Conservation (phyloP, 495 filamentous ascomycete species). For the Neurospora sp. region DNA sequence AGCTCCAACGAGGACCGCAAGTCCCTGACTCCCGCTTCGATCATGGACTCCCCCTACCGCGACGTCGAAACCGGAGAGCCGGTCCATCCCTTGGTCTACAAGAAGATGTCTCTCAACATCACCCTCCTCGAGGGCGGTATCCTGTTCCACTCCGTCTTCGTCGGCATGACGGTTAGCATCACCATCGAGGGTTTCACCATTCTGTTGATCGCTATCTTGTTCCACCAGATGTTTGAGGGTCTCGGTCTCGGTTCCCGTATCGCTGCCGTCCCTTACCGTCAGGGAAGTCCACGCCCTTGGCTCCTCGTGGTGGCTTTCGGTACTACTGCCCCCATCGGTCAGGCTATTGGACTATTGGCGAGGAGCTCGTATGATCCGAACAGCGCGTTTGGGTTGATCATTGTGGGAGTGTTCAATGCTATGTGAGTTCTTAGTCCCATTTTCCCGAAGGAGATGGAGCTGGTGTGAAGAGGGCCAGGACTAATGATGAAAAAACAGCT, state of each 20-base stretch:
- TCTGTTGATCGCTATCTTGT: constrained; percentile 57
- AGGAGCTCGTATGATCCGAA: constrained; percentile 53
- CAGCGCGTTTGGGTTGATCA: constrained; percentile 52
- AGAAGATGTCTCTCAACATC: constrained; percentile 42
- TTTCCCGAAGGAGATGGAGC: not conserved
- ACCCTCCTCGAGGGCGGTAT: constrained; percentile 47
- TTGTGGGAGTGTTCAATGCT: constrained; percentile 61
- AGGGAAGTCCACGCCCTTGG: constrained; percentile 47
- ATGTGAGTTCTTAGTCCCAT: constrained; percentile 34
- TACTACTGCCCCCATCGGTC: constrained; percentile 48
- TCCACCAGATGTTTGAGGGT: constrained; percentile 65
- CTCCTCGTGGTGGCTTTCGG: constrained; percentile 54
- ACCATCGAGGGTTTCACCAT: constrained; percentile 54
- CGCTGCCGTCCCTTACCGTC: constrained; percentile 41
- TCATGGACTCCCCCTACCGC: constrained; percentile 21
- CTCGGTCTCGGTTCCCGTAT: constrained; percentile 57
- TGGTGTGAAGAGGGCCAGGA: not conserved
- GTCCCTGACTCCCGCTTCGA: constrained; percentile 6
- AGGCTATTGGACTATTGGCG: constrained; percentile 48
- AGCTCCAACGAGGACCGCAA: constrained; percentile 18
- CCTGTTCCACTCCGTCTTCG: constrained; percentile 53
- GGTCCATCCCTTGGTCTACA: constrained; percentile 35
- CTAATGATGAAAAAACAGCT: constrained; percentile 20
- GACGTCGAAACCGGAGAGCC: constrained; percentile 32
- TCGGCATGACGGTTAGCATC: constrained; percentile 60